Evolutionary conservation across 2,329 filamentous ascomycete genomes (phyloP).

Genomic region (Fusarium musae): DNA sequence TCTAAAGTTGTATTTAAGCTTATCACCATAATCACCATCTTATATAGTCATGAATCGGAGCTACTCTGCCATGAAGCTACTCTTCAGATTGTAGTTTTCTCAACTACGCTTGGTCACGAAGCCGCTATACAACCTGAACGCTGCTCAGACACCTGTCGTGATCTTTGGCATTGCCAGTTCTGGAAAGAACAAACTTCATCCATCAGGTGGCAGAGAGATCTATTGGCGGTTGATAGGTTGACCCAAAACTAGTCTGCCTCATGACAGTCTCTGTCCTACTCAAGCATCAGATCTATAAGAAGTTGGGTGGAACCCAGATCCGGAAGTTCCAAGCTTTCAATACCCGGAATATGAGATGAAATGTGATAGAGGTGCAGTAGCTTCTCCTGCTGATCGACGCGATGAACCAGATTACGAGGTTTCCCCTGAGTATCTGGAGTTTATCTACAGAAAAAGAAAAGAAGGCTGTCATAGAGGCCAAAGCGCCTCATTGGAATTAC

Average conservation of each 20-base stretch:
- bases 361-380: not conserved
- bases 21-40: accelerated
- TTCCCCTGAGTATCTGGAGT: not conserved
- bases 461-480: not conserved
- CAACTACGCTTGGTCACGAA: not conserved
- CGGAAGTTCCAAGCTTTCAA: not conserved
- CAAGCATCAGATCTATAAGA: not conserved
- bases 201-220: not conserved
- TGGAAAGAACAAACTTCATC: not conserved
- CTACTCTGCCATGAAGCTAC: not conserved
- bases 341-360: not conserved
- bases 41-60: not conserved
- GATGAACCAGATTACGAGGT: not conserved
- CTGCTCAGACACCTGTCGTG: not conserved
- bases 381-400: not conserved
- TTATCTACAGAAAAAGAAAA: not conserved
- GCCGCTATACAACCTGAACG: too few relatives aligned
- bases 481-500: not conserved
- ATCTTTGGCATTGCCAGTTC: not conserved
- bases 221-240: not conserved
- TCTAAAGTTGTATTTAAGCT: not conserved
- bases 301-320: not conserved
- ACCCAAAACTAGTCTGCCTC: not conserved
- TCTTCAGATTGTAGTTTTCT: too few relatives aligned
- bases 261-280: not conserved